These are phyloP conservation scores for Apodospora peruviana DNA, from an alignment of 495 filamentous ascomycete genomes.

Conservation along the genomic window DNA sequence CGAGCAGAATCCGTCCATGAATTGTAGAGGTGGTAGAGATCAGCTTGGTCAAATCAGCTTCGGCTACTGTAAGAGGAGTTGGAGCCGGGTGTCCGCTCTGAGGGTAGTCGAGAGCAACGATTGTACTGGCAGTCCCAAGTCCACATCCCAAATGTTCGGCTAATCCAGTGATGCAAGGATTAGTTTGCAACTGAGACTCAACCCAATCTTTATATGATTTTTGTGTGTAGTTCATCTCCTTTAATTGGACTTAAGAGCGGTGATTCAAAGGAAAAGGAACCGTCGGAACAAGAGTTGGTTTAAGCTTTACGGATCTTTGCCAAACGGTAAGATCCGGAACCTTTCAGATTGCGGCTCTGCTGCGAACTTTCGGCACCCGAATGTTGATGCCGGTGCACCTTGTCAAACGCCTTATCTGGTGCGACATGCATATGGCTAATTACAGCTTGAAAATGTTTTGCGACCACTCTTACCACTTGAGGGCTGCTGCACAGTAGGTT, in stretches of 20 bases:
- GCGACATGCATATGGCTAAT: not conserved
- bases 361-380: not conserved
- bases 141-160: slow-evolving; percentile 2
- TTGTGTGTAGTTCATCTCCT: slow-evolving; percentile 2
- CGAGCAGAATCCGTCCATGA: slow-evolving; percentile 6
- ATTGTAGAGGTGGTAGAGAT: slow-evolving; percentile 5
- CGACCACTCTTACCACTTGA: slow-evolving; percentile 1
- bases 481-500: too few relatives aligned
- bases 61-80: slow-evolving; percentile 1
- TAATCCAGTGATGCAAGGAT: slow-evolving; percentile 6
- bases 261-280: not conserved
- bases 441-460: not conserved
- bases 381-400: not conserved
- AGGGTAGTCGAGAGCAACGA: slow-evolving; percentile 6
- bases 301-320: not conserved
- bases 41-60: slow-evolving; percentile 2
- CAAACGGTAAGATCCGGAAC: not conserved
- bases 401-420: slow-evolving; percentile 1
- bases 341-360: not conserved
- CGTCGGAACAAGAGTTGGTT: not conserved
- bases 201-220: slow-evolving; percentile 4
- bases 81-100: not conserved
- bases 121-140: slow-evolving; percentile 5
- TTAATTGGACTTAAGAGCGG: not conserved
- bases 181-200: slow-evolving; percentile 1